A percentile compares a stretch with the other conserved stretches of the same genome.
These are phyloP conservation scores for Penicillium sp. DNA, from an alignment of 2,329 filamentous ascomycete species.

Conservation along the genomic window DNA sequence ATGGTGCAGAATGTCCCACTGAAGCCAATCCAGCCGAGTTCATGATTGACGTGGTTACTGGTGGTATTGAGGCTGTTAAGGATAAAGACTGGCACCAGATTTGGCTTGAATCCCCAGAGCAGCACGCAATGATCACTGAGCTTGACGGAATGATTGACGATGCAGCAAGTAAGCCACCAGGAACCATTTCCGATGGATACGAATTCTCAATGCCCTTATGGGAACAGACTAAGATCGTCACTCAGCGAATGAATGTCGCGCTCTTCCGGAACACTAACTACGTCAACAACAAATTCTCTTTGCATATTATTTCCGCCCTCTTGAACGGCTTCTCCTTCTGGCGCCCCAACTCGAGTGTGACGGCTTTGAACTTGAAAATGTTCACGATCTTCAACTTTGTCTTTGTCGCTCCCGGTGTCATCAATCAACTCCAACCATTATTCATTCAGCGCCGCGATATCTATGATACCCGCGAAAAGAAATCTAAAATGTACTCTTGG, in stretches of 20 bases:
- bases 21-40: constrained; percentile 63
- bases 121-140: constrained; percentile 57
- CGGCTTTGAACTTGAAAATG: constrained; percentile 70
- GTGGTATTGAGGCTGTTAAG: constrained; percentile 32
- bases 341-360: constrained; percentile 62
- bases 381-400: constrained; percentile 68
- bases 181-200: constrained; percentile 42
- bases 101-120: constrained; percentile 66
- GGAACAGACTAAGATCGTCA: constrained; percentile 65
- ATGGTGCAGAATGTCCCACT: constrained; percentile 63
- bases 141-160: constrained; percentile 63
- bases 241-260: constrained; percentile 64
- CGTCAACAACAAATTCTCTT: constrained; percentile 58
- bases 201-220: constrained; percentile 67
- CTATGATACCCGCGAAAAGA: constrained; percentile 67
- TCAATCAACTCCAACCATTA: constrained; percentile 60
- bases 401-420: constrained; percentile 50
- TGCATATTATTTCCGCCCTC: constrained; percentile 53
- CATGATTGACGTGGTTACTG: constrained; percentile 52
- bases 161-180: constrained; percentile 44
- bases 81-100: constrained; percentile 67
- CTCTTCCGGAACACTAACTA: constrained; percentile 69
- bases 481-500: constrained; percentile 73
- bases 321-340: constrained; percentile 63
- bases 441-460: constrained; percentile 69